Conservation (phyloP, 169 alveolate genomes). For the Babesia bovis region DNA sequence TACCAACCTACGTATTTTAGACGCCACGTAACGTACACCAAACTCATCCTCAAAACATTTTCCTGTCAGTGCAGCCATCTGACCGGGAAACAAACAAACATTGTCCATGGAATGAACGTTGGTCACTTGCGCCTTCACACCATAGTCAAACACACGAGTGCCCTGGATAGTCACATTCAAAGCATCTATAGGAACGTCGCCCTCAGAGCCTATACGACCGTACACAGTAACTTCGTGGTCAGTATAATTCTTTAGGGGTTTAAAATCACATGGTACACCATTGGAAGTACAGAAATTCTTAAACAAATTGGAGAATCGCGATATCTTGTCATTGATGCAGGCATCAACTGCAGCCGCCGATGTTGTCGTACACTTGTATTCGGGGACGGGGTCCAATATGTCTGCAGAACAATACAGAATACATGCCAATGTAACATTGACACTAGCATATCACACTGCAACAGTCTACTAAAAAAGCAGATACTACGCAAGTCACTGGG, state of each 20-base stretch:
- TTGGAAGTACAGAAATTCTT: constrained; percentile 46
- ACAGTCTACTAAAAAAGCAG: neutral
- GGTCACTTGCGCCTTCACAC: constrained; percentile 60
- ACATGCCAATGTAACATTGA: neutral
- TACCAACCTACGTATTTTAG: constrained; percentile 35
- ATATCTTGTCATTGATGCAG: constrained; percentile 53
- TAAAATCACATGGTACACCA: constrained; percentile 50
- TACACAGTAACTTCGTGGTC: constrained; percentile 59
- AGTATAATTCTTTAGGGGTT: constrained; percentile 53
- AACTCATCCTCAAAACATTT: constrained; percentile 57
- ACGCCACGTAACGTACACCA: constrained; percentile 57
- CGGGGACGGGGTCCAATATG: constrained; percentile 3
- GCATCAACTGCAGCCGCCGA: constrained; percentile 36
- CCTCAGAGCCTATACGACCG: constrained; percentile 67
- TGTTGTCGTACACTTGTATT: constrained; percentile 56
- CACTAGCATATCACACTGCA: no score
- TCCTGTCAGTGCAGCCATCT: constrained; percentile 69
- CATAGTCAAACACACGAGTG: constrained; percentile 46
- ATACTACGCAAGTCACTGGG: no score
- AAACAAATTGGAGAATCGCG: constrained; percentile 57
- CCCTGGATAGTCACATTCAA: constrained; percentile 67
- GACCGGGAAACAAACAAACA: constrained; percentile 65
- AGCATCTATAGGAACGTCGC: constrained; percentile 38
- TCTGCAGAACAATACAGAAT: no score
- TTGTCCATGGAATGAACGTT: constrained; percentile 49